Base-by-base conservation (phyloP, 352 stramenopile species). In the Aphanomyces euteiches region DNA sequence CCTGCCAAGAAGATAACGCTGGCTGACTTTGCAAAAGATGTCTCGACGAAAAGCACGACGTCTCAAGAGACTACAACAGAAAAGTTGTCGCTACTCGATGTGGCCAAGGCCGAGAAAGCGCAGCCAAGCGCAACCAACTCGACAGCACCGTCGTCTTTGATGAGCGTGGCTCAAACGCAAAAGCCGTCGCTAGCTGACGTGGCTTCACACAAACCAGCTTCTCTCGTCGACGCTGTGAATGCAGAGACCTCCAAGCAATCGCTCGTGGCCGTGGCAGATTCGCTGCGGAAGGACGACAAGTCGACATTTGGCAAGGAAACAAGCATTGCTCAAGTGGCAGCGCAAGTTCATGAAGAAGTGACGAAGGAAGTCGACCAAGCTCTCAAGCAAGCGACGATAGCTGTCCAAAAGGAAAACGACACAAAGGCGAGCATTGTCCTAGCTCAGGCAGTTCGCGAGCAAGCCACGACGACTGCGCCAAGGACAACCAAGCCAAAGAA, bases 301-400 rank as follows among this genome's bases (percentile, higher is more conserved):
- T 47, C 12, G 63, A 7, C 34, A 37, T 36, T 38, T 41, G 34
- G 15, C 73, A 77, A 39, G 43, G 66, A 39, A 12, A 37, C 15
- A 15, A 79, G 72, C 57, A 43, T 86, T 19, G 56, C 74, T n/a
- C 65, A 73, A 12, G 40, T 90, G n/a, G 83, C 85, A 2, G 60
- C 79, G 19, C 76, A 84, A 19, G 83, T 90, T 12, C 73, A 88
- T 48, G 58, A 75, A 0, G 81, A 89, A 73, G 76, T 85, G 8
- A 60, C 56, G 19, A 68, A 54, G 6, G 61, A 69, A 7, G 74
- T 89, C 21, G 73, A 83, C 12, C 41, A 21, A 3, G 75, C 74
- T 19, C 72, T 90, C 5, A 65, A 72, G 1, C 73, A 69, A 21
- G 75, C 76, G 28, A 81, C 80, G 0, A 79, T 64, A 5, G 72